Percentiles rank a stretch among this genome's conserved stretches.
These are phyloP conservation scores for Cytospora chrysosperma DNA, from an alignment of 2,329 filamentous ascomycete species.

Conservation along the genomic window DNA sequence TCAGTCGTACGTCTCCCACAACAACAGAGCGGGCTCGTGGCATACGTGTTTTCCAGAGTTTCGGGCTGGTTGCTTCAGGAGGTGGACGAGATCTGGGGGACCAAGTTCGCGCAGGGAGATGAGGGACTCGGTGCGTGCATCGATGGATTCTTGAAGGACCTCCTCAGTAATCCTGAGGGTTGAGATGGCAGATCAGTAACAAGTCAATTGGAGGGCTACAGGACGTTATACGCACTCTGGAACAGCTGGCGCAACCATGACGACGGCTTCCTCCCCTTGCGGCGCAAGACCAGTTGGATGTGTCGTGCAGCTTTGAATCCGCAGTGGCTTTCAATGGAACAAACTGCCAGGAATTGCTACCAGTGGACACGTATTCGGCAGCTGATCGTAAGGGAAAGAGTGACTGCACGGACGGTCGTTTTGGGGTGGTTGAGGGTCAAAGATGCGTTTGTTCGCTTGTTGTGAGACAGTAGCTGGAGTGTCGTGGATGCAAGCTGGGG, in stretches of 20 bases:
- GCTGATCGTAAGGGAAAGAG: slow-evolving; percentile 4
- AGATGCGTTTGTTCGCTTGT: neutral
- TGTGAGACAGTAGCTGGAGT: slow-evolving; percentile 3
- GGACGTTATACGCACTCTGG: slow-evolving; percentile 60
- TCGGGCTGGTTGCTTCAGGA: slow-evolving; percentile 71
- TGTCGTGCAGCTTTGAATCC: slow-evolving; percentile 8
- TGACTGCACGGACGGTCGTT: slow-evolving; percentile 7
- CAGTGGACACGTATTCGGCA: slow-evolving; percentile 21
- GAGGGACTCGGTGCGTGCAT: slow-evolving; percentile 87
- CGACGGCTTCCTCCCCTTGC: slow-evolving; percentile 30
- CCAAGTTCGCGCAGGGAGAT: slow-evolving; percentile 86
- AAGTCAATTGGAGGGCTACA: slow-evolving; percentile 12
- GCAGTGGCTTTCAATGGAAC: slow-evolving; percentile 13
- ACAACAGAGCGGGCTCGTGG: neutral
- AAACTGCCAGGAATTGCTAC: slow-evolving; percentile 6
- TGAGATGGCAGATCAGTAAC: slow-evolving; percentile 27
- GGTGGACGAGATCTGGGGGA: slow-evolving; percentile 91
- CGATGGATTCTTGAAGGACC: slow-evolving; percentile 85
- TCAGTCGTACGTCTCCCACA: slow-evolving; percentile 25
- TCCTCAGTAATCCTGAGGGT: slow-evolving; percentile 82
- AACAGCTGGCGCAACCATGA: slow-evolving; percentile 72
- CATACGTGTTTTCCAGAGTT: slow-evolving; percentile 56
- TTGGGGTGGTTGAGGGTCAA: neutral
- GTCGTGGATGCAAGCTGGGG: slow-evolving; percentile 8
- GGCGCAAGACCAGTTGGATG: slow-evolving; percentile 11